Conservation (phyloP, 1,139 yeast genomes). For the Saccharomyces hybrid region DNA sequence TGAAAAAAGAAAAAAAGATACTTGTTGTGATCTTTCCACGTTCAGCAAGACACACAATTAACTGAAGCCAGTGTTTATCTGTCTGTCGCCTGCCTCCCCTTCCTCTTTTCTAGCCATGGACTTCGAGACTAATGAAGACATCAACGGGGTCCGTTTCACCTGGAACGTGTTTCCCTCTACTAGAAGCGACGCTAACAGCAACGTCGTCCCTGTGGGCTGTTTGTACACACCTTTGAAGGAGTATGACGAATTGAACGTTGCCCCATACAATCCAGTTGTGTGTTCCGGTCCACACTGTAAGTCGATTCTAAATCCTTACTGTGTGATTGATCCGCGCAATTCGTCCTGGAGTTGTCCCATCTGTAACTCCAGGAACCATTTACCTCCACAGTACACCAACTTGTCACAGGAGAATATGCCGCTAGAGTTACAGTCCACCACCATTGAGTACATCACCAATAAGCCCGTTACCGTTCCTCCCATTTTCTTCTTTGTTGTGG, state of each 20-base stretch:
- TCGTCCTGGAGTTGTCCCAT: constrained; percentile 88
- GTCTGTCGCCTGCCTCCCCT: background rate
- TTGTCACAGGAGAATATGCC: constrained; percentile 81
- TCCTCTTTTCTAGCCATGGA: constrained; percentile 35
- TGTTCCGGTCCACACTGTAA: constrained; percentile 79
- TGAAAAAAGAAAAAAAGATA: background rate
- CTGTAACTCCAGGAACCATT: constrained; percentile 74
- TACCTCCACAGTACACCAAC: constrained; percentile 85
- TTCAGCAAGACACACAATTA: background rate
- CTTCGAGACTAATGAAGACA: constrained; percentile 80
- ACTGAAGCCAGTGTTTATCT: background rate
- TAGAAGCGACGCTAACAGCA: constrained; percentile 80
- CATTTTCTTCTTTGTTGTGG: constrained; percentile 84
- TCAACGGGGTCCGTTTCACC: constrained; percentile 80
- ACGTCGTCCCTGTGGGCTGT: constrained; percentile 92
- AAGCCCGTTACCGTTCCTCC: constrained; percentile 91
- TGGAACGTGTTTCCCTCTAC: constrained; percentile 91
- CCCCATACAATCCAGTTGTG: constrained; percentile 82
- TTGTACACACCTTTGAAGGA: constrained; percentile 85
- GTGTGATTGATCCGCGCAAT: constrained; percentile 71
- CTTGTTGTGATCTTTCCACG: constrained; percentile 1
- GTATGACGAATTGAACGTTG: constrained; percentile 69
- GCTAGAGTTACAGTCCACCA: constrained; percentile 76
- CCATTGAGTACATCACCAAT: constrained; percentile 83
- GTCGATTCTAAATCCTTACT: constrained; percentile 81